Evolutionary conservation across 441 rosid species (phyloP).

Genomic region (Bruguiera hainesii): DNA sequence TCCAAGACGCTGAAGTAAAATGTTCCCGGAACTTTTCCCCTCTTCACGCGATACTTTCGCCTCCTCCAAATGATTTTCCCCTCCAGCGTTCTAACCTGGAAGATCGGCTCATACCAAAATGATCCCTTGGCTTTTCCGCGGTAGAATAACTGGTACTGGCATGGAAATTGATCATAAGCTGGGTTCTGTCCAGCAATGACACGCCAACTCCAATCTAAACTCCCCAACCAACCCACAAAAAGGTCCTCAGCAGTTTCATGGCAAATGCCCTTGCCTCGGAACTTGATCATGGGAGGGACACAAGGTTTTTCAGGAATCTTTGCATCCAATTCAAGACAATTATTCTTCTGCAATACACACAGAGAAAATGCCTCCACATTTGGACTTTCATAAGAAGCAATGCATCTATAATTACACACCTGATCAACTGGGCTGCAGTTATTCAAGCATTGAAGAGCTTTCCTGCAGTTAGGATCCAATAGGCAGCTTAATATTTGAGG

Average conservation of each 20-base stretch:
- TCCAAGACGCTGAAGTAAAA: conserved; percentile 81
- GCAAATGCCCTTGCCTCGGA: conserved; percentile 51
- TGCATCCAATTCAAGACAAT: conserved; percentile 74
- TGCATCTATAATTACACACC: conserved; percentile 85
- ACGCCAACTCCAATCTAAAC: conserved; percentile 85
- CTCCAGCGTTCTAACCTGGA: conserved; percentile 74
- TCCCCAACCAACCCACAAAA: conserved; percentile 86
- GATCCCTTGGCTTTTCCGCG: conserved; percentile 90
- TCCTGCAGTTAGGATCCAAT: conserved; percentile 79
- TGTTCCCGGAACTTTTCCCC: conserved; percentile 64
- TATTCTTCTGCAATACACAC: conserved; percentile 79
- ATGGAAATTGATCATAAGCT: conserved; percentile 92
- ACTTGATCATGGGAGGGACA: conserved; percentile 66
- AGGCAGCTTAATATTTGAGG: conserved; percentile 77
- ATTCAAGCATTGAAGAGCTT: conserved; percentile 88
- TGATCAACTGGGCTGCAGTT: conserved; percentile 91
- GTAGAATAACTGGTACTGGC: conserved; percentile 87
- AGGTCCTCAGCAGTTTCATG: conserved; percentile 79
- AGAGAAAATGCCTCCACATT: conserved; percentile 83
- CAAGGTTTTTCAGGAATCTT: conserved; percentile 64
- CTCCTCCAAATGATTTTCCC: conserved; percentile 79
- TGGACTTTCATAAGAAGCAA: conserved; percentile 88
- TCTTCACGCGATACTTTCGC: conserved; percentile 72
- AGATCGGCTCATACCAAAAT: conserved; percentile 92
- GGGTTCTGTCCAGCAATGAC: conserved; percentile 92